A percentile compares a stretch with the other conserved stretches of the same genome.
phyloP scores from a whole-genome alignment of 306 rosid genomes.

The Neltuma alba region DNA sequence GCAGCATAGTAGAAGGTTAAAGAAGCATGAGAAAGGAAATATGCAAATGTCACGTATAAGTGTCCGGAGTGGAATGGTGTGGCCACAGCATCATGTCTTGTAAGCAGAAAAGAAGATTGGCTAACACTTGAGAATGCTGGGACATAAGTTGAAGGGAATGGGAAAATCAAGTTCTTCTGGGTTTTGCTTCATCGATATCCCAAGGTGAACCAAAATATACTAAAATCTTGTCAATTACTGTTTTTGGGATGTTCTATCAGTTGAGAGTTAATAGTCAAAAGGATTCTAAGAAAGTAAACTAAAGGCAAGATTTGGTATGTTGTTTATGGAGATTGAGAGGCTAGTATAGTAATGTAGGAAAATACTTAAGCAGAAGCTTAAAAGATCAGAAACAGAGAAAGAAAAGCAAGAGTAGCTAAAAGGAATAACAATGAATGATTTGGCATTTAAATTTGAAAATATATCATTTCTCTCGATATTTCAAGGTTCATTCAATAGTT shows the following conservation, averaged over 20 bases:
- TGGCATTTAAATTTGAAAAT: background rate
- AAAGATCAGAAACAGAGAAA: background rate
- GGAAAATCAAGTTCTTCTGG: background rate
- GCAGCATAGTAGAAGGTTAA: background rate
- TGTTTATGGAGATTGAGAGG: too few species aligned
- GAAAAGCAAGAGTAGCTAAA: background rate
- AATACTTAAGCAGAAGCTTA: background rate
- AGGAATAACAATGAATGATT: background rate
- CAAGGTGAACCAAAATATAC: background rate
- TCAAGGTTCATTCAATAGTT: background rate
- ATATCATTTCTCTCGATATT: background rate
- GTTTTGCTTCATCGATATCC: too few species aligned
- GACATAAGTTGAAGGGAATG: background rate
- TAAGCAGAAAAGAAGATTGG: background rate
- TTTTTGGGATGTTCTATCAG: background rate
- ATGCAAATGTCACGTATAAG: background rate
- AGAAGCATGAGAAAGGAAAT: background rate
- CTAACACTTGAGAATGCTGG: background rate
- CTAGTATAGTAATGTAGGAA: background rate
- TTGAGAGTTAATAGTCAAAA: background rate
- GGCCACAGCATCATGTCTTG: background rate
- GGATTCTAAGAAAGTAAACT: background rate
- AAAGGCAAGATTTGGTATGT: background rate
- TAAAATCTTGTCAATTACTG: background rate
- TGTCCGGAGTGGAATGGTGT: background rate